phyloP scores from a whole-genome alignment of 2,329 filamentous ascomycete species.

The Aureobasidium uvarum region DNA sequence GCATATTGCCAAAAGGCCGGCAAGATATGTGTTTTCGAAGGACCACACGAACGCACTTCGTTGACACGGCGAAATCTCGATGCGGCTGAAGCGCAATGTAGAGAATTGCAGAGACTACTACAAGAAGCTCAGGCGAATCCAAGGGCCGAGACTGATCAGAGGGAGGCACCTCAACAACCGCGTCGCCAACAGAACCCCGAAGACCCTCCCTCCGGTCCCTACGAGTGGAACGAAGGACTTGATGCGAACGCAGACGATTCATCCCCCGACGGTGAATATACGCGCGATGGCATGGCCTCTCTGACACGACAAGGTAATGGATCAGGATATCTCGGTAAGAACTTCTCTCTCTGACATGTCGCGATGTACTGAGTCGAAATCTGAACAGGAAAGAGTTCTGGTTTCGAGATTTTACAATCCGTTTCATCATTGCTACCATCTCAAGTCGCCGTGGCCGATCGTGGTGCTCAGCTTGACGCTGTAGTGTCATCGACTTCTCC shows the following conservation, averaged over 20 bases:
- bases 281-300: constrained; percentile 37
- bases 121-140: not conserved
- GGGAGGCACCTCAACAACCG: not conserved
- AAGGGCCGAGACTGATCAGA: too few species aligned
- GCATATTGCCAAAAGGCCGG: constrained; percentile 37
- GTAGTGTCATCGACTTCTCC: not conserved
- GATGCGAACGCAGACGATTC: constrained; percentile 2
- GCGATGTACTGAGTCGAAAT: not conserved
- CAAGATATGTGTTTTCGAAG: constrained; percentile 39
- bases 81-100: constrained; percentile 36
- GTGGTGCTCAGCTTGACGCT: not conserved
- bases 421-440: constrained; percentile 28
- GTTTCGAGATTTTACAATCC: constrained; percentile 28
- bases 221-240: constrained; percentile 22
- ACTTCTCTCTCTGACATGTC: constrained; percentile 7
- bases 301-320: constrained; percentile 38
- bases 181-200: constrained; percentile 8
- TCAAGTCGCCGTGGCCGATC: not conserved
- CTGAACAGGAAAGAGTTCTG: constrained; percentile 28
- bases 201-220: constrained; percentile 15
- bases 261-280: not conserved
- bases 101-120: constrained; percentile 35
- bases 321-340: constrained; percentile 46
- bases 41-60: constrained; percentile 39
- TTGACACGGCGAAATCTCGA: constrained; percentile 42